Evolutionary conservation across 1,284 basidiomycete genomes (phyloP).

Genomic region (Cutaneotrichosporon cyanovorans): DNA sequence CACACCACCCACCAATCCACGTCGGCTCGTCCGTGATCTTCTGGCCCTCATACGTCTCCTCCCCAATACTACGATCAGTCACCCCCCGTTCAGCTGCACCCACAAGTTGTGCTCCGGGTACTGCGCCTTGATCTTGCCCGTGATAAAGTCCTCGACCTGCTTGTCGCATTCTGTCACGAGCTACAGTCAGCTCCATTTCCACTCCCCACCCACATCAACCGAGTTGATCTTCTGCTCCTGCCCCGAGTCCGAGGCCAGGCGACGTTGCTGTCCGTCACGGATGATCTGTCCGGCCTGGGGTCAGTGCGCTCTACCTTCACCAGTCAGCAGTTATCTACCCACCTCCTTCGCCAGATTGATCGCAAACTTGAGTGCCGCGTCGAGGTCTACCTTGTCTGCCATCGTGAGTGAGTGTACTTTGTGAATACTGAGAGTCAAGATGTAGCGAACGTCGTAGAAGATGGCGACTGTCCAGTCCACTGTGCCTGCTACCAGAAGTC

Average conservation of each 20-base stretch:
- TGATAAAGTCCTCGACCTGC: constrained; percentile 78
- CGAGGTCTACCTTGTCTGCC: constrained; percentile 50
- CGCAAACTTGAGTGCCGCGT: constrained; percentile 64
- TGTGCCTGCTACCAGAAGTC: too few relatives aligned
- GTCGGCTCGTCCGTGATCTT: constrained; percentile 77
- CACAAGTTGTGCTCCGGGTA: constrained; percentile 80
- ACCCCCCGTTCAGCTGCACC: constrained; percentile 37
- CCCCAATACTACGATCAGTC: constrained; percentile 65
- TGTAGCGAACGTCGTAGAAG: too few relatives aligned
- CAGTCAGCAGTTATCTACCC: neutral
- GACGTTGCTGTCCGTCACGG: constrained; percentile 43
- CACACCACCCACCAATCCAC: constrained; percentile 54
- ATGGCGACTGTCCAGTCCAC: too few relatives aligned
- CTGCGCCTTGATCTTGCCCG: constrained; percentile 56
- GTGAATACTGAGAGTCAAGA: too few relatives aligned
- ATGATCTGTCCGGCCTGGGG: constrained; percentile 48
- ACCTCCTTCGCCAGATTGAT: constrained; percentile 56
- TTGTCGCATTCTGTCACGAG: constrained; percentile 97
- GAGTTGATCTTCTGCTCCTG: constrained; percentile 82
- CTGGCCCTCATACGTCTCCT: constrained; percentile 70
- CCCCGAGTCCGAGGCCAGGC: constrained; percentile 49
- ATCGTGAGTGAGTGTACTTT: constrained; percentile 16
- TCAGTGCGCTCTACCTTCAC: neutral
- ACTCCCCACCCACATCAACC: constrained; percentile 54
- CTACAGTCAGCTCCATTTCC: constrained; percentile 17